These are phyloP conservation scores for Monotropa hypopitys DNA, from an alignment of 179 eudicot genomes.

Conservation along the genomic window DNA sequence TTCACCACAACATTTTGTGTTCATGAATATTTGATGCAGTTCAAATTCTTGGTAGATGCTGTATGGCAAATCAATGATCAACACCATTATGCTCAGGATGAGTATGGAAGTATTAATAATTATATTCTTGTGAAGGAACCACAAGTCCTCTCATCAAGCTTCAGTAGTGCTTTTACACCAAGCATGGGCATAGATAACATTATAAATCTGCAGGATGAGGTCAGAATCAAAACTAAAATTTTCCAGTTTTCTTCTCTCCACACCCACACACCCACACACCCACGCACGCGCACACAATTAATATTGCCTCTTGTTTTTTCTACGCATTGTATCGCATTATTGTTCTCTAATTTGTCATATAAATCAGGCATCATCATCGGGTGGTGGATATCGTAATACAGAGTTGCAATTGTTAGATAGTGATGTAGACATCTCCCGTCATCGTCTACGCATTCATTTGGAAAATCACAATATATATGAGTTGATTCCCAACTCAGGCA, in stretches of 20 bases:
- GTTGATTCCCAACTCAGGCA: conserved; percentile 35
- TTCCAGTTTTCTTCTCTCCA: neutral
- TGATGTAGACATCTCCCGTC: conserved; percentile 19
- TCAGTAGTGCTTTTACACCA: conserved; percentile 9
- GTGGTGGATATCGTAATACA: conserved; percentile 3
- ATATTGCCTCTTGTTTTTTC: neutral
- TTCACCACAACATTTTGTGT: neutral
- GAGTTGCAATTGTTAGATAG: conserved; percentile 16
- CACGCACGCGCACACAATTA: neutral
- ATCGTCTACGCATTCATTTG: conserved; percentile 20
- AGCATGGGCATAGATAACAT: conserved; percentile 15
- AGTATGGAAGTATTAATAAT: conserved; percentile 23
- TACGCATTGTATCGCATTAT: conserved; percentile 6
- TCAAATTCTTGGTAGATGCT: conserved; percentile 39
- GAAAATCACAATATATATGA: conserved; percentile 24
- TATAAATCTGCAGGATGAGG: neutral
- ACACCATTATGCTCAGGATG: conserved; percentile 19
- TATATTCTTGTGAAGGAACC: conserved; percentile 13
- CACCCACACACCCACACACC: too few relatives aligned
- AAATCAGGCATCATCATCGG: conserved; percentile 27
- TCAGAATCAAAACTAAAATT: conserved; percentile 5
- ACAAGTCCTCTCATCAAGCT: conserved; percentile 10
- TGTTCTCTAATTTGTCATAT: conserved; percentile 2
- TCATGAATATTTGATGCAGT: conserved; percentile 19
- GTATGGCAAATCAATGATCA: conserved; percentile 23